Percentiles rank a stretch among this genome's conserved stretches.
These are phyloP conservation scores for Calonectria crousiana DNA, from an alignment of 2,329 filamentous ascomycete species.

Conservation along the genomic window DNA sequence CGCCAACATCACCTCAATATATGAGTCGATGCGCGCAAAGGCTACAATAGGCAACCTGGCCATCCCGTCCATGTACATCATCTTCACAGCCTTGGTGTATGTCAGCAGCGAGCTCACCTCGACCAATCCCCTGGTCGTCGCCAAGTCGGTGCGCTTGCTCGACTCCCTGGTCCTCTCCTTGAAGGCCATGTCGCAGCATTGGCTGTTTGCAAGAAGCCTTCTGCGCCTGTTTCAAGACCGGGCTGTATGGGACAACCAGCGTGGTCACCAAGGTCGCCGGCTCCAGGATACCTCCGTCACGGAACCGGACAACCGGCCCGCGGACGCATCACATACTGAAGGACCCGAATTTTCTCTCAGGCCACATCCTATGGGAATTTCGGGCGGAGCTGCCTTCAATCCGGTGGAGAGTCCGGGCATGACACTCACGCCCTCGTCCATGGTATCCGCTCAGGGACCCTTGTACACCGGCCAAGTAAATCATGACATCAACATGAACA, in stretches of 20 bases:
- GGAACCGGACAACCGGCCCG: constrained; percentile 6
- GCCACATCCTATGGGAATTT: constrained; percentile 24
- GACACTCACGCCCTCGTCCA: constrained; percentile 25
- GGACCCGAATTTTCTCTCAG: constrained; percentile 35
- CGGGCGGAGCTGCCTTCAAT: constrained; percentile 15
- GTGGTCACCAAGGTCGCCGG: neutral
- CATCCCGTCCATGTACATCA: constrained; percentile 42
- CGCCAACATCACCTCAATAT: constrained; percentile 43
- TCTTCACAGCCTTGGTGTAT: constrained; percentile 50
- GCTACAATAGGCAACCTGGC: constrained; percentile 43
- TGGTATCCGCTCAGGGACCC: constrained; percentile 14
- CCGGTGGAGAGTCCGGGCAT: constrained; percentile 13
- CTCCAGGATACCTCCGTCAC: constrained; percentile 14
- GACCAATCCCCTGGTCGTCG: constrained; percentile 46
- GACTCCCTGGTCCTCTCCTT: constrained; percentile 47
- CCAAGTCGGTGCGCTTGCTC: constrained; percentile 45
- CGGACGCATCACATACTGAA: neutral
- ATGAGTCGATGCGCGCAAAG: constrained; percentile 44
- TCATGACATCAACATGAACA: constrained; percentile 30
- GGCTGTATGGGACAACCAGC: constrained; percentile 32
- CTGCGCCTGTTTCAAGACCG: constrained; percentile 46
- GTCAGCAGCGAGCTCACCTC: constrained; percentile 44
- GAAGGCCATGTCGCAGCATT: constrained; percentile 44
- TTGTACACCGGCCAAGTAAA: constrained; percentile 19
- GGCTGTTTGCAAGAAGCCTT: constrained; percentile 49